Evolutionary conservation across 2,329 filamentous ascomycete species (phyloP), one percentile per base, ranked within the genome.

Genomic region (Hysterium pulicare): DNA sequence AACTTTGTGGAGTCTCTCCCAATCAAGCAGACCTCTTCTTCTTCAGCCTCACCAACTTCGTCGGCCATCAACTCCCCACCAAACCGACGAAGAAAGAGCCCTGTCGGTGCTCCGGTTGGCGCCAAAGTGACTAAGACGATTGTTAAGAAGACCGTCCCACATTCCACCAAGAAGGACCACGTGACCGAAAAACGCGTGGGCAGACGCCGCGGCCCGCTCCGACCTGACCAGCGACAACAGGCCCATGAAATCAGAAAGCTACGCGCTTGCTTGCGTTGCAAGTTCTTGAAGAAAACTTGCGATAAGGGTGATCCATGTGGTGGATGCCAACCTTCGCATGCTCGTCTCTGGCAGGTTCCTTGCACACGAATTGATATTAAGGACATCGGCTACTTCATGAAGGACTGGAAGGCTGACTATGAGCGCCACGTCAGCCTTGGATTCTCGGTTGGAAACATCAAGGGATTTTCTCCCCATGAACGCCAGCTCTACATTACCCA

Each of bases 331-430:
- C 91, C 91, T 38, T 95, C 90, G 16, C 91, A 97, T 68, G 91
- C 91, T 50, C 84, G 91, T 51, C 77, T 97, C 40, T 97, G 91
- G 91, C 90, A 96, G 71, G 91, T 97, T 33, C 91, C 91, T 47
- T 97, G 91, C 76, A 97, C 91, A 31, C 87, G 91, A 48, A 95
- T 96, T 61, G 91, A 96, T 68, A 97, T 97, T 76, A 96, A 95
- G 78, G 91, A 97, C 60, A 95, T 97, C 59, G 87, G 83, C 33
- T 95, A 94, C 70, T 97, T 97, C 76, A 93, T 96, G 87, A 96
- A 96, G 76, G 91, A 96, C 69, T 97, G 90, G 90, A 95, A 91
- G 72, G 90, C 90, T 33, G 91, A 97, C 67, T 95, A 93, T 59
- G 90, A 95, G 71, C 85, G 90, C 55, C 90, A 96, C 64, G 81